Percentiles rank a stretch among this genome's conserved stretches.
Evolutionary conservation across 2,329 filamentous ascomycete genomes (phyloP).

Genomic region (Colletotrichum agaves): DNA sequence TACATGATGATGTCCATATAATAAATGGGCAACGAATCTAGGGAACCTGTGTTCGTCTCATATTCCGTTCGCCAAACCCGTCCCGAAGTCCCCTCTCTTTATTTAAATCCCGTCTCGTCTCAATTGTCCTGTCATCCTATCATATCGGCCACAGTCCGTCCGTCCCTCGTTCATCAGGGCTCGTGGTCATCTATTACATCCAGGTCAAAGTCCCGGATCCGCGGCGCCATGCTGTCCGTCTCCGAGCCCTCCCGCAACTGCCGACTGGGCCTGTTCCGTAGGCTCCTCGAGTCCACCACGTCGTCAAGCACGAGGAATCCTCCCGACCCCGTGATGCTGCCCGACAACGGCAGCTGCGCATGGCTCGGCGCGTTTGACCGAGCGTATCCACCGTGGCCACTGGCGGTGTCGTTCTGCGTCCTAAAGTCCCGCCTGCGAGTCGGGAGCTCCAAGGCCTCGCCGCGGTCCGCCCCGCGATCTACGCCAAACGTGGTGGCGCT

Average conservation of each 20-base stretch:
- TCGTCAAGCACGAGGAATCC: slow-evolving; percentile 43
- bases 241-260: slow-evolving; percentile 40
- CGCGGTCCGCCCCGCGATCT: slow-evolving; percentile 39
- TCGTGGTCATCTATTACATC: slow-evolving; percentile 47
- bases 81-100: background rate
- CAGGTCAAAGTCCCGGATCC: slow-evolving; percentile 52
- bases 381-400: slow-evolving; percentile 32
- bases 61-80: background rate
- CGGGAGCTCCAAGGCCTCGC: slow-evolving; percentile 43
- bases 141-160: background rate
- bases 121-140: slow-evolving; percentile 24
- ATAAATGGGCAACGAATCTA: background rate
- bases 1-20: background rate
- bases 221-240: slow-evolving; percentile 41
- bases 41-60: background rate
- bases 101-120: too few relatives aligned
- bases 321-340: slow-evolving; percentile 28
- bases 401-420: slow-evolving; percentile 26
- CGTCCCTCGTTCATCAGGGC: slow-evolving; percentile 34
- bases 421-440: slow-evolving; percentile 33
- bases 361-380: slow-evolving; percentile 29
- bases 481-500: slow-evolving; percentile 38
- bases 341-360: slow-evolving; percentile 37
- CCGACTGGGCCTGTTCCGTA: slow-evolving; percentile 7
- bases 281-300: slow-evolving; percentile 40